Percentiles rank a stretch among this genome's conserved stretches.
Conservation (phyloP, 1,284 basidiomycete species). For the Grifola frondosa region DNA sequence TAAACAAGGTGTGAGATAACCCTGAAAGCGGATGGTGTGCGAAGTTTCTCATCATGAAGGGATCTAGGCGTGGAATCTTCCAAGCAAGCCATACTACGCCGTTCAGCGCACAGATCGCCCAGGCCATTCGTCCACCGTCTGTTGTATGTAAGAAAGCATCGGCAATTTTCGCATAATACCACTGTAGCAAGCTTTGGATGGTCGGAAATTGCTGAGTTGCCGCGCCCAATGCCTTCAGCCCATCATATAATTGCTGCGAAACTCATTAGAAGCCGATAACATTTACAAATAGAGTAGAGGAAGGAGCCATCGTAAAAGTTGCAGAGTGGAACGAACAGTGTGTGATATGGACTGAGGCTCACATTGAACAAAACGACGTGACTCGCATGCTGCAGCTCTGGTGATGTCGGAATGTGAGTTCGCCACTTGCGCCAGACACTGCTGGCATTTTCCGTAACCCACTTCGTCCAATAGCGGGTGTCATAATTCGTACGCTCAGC, state of each 20-base stretch:
- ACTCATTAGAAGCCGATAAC: no score
- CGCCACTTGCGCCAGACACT: no score
- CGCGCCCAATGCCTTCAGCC: no score
- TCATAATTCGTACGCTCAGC: slow-evolving; percentile 37
- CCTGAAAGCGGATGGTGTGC: slow-evolving; percentile 70
- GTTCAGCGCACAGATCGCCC: slow-evolving; percentile 72
- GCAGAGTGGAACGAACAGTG: slow-evolving; percentile 25
- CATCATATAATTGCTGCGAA: no score
- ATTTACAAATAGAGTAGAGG: no score
- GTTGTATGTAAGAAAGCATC: slow-evolving; percentile 62
- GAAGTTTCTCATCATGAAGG: slow-evolving; percentile 60
- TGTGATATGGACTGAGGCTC: neutral
- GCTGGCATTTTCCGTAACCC: no score
- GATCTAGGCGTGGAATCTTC: slow-evolving; percentile 59
- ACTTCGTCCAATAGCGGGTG: no score
- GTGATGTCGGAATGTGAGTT: slow-evolving; percentile 17
- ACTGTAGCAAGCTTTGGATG: slow-evolving; percentile 37
- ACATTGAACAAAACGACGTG: slow-evolving; percentile 42
- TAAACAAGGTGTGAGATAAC: slow-evolving; percentile 63
- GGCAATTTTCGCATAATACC: slow-evolving; percentile 49
- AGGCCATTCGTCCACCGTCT: slow-evolving; percentile 69
- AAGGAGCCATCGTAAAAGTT: slow-evolving; percentile 38
- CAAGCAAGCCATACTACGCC: slow-evolving; percentile 69
- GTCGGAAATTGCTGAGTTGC: slow-evolving; percentile 45
- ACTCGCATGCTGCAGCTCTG: slow-evolving; percentile 50